Base-by-base conservation (phyloP, 2,329 filamentous ascomycete species). In the Stenocarpella maydis region DNA sequence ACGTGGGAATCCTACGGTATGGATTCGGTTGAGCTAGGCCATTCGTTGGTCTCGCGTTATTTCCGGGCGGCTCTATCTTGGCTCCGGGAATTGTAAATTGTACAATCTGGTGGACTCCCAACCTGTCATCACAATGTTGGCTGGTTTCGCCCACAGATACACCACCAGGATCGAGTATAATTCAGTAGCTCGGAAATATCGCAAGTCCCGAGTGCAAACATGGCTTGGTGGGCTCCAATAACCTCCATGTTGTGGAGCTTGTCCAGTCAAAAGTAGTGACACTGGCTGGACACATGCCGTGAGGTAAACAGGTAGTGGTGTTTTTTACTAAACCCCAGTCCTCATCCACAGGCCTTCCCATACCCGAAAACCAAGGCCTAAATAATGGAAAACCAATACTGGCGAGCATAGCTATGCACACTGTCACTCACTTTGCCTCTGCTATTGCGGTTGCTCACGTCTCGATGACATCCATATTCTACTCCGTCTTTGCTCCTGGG, bases 21-120 rank as follows among this genome's bases (percentile, higher is more conserved):
- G 41, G 26, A 21, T 45, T 24, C n/a, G 24, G 58, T 24, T 9
- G 41, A 49, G 43, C 28, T 49, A 63, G 41, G 49, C 58, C n/a
- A 63, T 12, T 12, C 17, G 58, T 63, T 63, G 58, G 15, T 63
- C 58, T 49, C 49, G 58, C 58, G 58, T 63, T 43, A 63, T 63
- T 63, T 63, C 19, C 26, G 58, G 58, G 43, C 58, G 28, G 43
- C 58, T 63, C 28, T 17, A 3, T 47, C 58, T 63, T 63, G 58
- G 43, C 43, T 43, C 28, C 28, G n/a, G 28, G 43, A 19, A 26
- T 49, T 19, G 12, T 19, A 37, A 19, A 26, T 49, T 19, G 12
- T 19, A 37, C 43, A 63, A 49, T 26, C 24, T 49, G 28, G 28
- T 10, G 3, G 41, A 63, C 28, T 49, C 26, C 15, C 26, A 60